phyloP scores from a whole-genome alignment of 768 basidiomycete genomes.

The Boletus eberwhitei region DNA sequence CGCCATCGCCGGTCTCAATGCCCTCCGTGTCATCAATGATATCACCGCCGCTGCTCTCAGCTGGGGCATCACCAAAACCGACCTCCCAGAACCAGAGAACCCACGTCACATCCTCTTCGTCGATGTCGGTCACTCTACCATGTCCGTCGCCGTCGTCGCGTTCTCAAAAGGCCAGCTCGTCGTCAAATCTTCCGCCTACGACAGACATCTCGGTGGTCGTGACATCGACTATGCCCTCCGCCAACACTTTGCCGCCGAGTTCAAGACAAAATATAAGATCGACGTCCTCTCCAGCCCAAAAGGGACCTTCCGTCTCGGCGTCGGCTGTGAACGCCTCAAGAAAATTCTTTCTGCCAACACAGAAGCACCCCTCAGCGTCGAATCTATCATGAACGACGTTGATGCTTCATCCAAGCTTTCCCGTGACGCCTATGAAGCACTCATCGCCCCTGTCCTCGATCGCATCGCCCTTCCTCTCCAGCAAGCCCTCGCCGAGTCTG shows the following conservation, averaged over 20 bases:
- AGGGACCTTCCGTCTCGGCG: constrained; percentile 85
- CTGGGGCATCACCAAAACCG: constrained; percentile 98
- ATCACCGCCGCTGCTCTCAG: constrained; percentile 93
- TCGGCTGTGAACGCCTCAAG: constrained; percentile 91
- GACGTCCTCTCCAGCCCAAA: constrained; percentile 91
- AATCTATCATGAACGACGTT: constrained; percentile 94
- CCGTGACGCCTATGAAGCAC: constrained; percentile 78
- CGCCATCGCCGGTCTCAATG: constrained; percentile 82
- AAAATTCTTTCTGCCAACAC: constrained; percentile 94
- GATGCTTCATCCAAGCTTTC: constrained; percentile 85
- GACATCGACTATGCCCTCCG: constrained; percentile 94
- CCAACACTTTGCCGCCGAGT: constrained; percentile 83
- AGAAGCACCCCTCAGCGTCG: constrained; percentile 87
- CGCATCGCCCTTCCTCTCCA: constrained; percentile 75
- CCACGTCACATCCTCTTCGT: constrained; percentile 90
- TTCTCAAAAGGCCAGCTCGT: constrained; percentile 92
- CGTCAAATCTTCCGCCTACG: constrained; percentile 87
- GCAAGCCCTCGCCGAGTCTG: constrained; percentile 76
- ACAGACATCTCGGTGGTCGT: constrained; percentile 91
- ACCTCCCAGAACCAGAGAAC: constrained; percentile 81
- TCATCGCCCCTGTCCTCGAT: constrained; percentile 73
- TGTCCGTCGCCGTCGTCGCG: constrained; percentile 83
- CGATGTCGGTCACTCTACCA: constrained; percentile 91
- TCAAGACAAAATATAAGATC: constrained; percentile 97
- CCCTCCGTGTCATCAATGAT: constrained; percentile 95